Evolutionary conservation across 2,329 filamentous ascomycete genomes (phyloP).

Genomic region (Pyrenophora graminea): DNA sequence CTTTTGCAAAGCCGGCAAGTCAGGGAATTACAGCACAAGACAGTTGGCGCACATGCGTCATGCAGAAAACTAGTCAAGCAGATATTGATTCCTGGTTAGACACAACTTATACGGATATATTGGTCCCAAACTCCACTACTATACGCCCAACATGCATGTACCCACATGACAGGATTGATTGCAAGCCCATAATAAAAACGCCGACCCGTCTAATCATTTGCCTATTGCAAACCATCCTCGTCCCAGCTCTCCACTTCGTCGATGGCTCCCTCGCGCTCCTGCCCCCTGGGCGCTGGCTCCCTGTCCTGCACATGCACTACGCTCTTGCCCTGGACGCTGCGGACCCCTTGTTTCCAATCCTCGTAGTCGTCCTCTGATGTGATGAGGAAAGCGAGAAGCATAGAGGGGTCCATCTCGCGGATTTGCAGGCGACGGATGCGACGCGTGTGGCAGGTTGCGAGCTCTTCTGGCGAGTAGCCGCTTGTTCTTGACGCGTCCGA

Average conservation of each 20-base stretch:
- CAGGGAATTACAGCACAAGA: too few species aligned
- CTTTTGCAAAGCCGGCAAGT: too few species aligned
- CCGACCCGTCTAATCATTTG: neutral
- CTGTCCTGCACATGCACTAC: constrained; percentile 82
- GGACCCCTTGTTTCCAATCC: constrained; percentile 77
- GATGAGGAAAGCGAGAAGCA: constrained; percentile 94
- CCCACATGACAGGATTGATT: constrained; percentile 4
- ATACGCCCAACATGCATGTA: constrained; percentile 14
- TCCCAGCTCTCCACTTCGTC: constrained; percentile 91
- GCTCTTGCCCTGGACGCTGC: constrained; percentile 71
- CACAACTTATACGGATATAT: constrained; percentile 15
- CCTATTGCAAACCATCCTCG: constrained; percentile 46
- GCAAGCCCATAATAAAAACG: constrained; percentile 5
- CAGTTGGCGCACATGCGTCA: too few species aligned
- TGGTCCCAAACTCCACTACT: constrained; percentile 15
- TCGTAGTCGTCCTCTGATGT: constrained; percentile 80
- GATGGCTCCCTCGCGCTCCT: constrained; percentile 72
- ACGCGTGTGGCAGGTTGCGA: constrained; percentile 84
- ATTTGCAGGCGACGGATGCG: constrained; percentile 81
- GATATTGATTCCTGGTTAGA: constrained; percentile 1
- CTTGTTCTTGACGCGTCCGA: constrained; percentile 20
- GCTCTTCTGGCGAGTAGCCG: constrained; percentile 70
- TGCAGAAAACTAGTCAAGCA: too few species aligned
- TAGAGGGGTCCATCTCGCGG: constrained; percentile 94
- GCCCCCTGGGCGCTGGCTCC: constrained; percentile 59